Evolutionary conservation across 257 asterid genomes (phyloP).

Genomic region (Solanum corneliomulleri): DNA sequence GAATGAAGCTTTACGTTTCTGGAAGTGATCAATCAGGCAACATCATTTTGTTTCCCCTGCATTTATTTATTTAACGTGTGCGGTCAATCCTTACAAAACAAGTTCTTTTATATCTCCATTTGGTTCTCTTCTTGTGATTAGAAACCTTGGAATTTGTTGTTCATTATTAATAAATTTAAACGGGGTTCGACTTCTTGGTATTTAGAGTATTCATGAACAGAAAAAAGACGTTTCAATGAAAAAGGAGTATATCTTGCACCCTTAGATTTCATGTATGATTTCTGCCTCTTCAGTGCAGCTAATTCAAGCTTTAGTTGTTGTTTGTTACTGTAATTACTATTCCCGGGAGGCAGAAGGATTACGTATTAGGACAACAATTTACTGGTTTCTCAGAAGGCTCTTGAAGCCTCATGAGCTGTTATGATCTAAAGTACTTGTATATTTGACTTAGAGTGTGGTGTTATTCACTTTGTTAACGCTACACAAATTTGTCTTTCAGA

Average conservation of each 20-base stretch:
- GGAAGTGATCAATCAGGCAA: neutral
- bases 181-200: neutral
- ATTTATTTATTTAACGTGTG: neutral
- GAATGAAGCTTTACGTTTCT: neutral
- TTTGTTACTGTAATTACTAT: neutral
- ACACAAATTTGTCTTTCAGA: slow-evolving; percentile 31
- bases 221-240: neutral
- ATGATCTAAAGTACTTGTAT: neutral
- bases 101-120: neutral
- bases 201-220: neutral
- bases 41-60: neutral
- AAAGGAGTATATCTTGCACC: neutral
- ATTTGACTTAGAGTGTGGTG: neutral
- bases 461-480: slow-evolving; percentile 2
- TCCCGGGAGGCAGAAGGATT: neutral
- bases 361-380: neutral
- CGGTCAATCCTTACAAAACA: neutral
- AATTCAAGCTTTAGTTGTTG: neutral
- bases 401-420: neutral
- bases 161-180: neutral
- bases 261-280: neutral
- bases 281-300: neutral
- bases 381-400: neutral
- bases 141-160: neutral
- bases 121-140: neutral